These are phyloP conservation scores for Mallotus repandus DNA, from an alignment of 441 rosid genomes.

Conservation along the genomic window DNA sequence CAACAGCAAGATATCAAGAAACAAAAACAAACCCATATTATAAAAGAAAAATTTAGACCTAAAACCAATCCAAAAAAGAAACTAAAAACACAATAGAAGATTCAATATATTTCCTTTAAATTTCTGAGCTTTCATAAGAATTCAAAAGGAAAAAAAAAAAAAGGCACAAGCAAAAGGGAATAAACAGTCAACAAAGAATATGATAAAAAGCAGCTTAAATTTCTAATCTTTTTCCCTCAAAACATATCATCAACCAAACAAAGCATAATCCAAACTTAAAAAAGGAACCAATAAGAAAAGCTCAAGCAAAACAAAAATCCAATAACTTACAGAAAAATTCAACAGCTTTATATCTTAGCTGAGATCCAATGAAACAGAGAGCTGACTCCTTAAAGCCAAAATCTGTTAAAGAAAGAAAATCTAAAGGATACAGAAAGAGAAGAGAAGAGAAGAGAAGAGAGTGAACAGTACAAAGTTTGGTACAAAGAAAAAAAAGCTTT, in stretches of 20 bases:
- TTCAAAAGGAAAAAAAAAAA: background rate
- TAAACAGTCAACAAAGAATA: background rate
- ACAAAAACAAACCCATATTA: background rate
- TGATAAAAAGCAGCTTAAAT: background rate
- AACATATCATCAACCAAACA: conserved; percentile 2
- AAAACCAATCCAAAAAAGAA: background rate
- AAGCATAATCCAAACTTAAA: background rate
- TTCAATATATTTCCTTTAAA: background rate
- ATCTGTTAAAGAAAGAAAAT: background rate
- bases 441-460: conserved; percentile 21
- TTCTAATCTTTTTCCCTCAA: background rate
- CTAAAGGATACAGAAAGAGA: conserved; percentile 8
- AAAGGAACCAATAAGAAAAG: background rate
- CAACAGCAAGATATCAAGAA: background rate
- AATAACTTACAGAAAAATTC: conserved; percentile 30
- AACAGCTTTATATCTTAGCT: background rate
- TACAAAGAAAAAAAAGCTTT: background rate
- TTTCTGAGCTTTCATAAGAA: background rate
- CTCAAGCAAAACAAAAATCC: background rate
- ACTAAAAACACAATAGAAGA: background rate
- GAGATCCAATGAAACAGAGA: conserved; percentile 36
- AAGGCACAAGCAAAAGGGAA: conserved; percentile 2
- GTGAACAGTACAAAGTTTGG: conserved; percentile 26
- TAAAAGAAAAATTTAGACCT: background rate
- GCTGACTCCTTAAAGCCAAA: background rate